A percentile compares a stretch with the other conserved stretches of the same genome.
Conservation (phyloP, 192 early-diverging fungal species). For the Linnemannia elongata region DNA sequence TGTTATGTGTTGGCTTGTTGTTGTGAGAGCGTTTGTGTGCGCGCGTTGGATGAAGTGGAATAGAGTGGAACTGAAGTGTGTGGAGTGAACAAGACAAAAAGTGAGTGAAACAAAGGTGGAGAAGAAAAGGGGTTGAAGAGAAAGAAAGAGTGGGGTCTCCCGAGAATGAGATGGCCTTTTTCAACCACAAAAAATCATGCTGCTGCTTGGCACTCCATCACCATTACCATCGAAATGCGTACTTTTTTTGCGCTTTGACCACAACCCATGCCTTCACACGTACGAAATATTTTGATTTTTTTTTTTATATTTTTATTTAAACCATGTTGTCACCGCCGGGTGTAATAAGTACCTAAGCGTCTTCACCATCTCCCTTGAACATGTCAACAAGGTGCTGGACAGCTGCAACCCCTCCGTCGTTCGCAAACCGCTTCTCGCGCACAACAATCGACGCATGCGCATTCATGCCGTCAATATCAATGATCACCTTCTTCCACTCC, state of each 20-base stretch:
- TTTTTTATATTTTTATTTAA: neutral
- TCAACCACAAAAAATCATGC: neutral
- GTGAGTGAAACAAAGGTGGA: neutral
- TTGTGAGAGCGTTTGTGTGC: neutral
- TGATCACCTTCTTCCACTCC: constrained; percentile 57
- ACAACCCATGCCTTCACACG: neutral
- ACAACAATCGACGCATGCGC: constrained; percentile 66
- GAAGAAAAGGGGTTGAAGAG: neutral
- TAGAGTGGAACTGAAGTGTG: neutral
- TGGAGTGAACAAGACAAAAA: neutral
- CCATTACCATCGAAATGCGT: neutral
- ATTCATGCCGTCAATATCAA: constrained; percentile 59
- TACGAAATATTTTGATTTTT: neutral
- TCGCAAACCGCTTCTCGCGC: constrained; percentile 48
- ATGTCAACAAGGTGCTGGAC: constrained; percentile 66
- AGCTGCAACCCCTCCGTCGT: constrained; percentile 47
- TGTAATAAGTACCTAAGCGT: neutral
- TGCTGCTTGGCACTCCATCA: neutral
- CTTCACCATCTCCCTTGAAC: constrained; percentile 44
- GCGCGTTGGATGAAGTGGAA: neutral
- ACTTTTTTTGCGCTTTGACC: neutral
- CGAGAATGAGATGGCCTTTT: neutral
- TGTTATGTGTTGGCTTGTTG: neutral
- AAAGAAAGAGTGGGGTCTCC: neutral
- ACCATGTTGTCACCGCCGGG: neutral